These are phyloP conservation scores for Niebla homalea DNA, from an alignment of 495 filamentous ascomycete species.

Conservation along the genomic window DNA sequence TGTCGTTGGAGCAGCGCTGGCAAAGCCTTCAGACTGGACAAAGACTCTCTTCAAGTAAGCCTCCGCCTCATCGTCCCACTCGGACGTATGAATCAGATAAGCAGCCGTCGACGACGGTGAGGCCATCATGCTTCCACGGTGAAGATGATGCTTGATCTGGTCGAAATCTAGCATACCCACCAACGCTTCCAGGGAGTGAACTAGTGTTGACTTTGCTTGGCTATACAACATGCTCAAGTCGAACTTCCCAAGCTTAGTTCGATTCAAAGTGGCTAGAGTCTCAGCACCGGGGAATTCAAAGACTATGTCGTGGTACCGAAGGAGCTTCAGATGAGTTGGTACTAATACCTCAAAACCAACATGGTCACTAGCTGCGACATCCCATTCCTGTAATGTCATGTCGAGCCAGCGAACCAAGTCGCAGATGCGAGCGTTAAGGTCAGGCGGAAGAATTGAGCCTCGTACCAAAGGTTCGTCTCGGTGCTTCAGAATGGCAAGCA, in stretches of 20 bases:
- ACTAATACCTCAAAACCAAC: conserved; percentile 31
- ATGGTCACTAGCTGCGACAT: conserved; percentile 9
- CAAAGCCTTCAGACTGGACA: conserved; percentile 5
- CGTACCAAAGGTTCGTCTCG: neutral
- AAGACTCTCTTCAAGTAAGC: conserved; percentile 18
- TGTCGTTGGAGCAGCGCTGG: conserved; percentile 19
- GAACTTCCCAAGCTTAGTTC: conserved; percentile 20
- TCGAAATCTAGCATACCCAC: conserved; percentile 26
- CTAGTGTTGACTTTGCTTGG: conserved; percentile 4
- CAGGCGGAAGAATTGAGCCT: neutral
- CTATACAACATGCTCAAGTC: conserved; percentile 20
- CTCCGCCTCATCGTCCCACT: conserved; percentile 30
- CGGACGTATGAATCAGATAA: conserved; percentile 27
- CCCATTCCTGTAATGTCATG: neutral
- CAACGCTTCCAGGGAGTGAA: conserved; percentile 31
- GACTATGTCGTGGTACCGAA: conserved; percentile 10
- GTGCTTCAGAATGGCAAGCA: conserved; percentile 16
- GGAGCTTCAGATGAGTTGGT: conserved; percentile 16
- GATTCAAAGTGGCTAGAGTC: conserved; percentile 12
- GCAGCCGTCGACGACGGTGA: conserved; percentile 28
- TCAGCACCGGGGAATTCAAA: conserved; percentile 12
- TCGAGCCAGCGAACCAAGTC: too few species aligned
- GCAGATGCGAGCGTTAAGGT: conserved; percentile 4
- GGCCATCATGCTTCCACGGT: conserved; percentile 24
- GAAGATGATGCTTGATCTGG: conserved; percentile 23